A percentile compares a stretch with the other conserved stretches of the same genome.
Conservation (phyloP, 768 basidiomycete species). For the Mycena leptocephala region DNA sequence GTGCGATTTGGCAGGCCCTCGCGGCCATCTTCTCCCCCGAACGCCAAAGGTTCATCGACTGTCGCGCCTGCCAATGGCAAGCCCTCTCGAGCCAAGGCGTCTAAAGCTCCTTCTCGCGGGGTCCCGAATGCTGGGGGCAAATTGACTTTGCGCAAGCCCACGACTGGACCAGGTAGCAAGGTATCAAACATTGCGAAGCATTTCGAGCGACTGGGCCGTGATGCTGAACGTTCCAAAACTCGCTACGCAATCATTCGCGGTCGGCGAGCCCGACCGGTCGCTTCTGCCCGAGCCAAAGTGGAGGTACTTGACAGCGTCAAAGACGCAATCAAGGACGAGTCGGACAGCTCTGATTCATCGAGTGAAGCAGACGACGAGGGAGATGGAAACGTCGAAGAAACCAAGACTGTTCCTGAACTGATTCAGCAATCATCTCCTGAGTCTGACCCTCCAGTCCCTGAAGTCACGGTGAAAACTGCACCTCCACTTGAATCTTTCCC, state of each 20-base stretch:
- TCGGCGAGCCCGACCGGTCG: slow-evolving; percentile 91
- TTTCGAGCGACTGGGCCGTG: slow-evolving; percentile 88
- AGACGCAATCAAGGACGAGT: slow-evolving; percentile 91
- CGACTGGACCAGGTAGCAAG: slow-evolving; percentile 70
- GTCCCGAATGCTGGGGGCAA: slow-evolving; percentile 61
- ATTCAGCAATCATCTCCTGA: slow-evolving; percentile 47
- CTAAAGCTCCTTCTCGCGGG: slow-evolving; percentile 61
- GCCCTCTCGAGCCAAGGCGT: slow-evolving; percentile 51
- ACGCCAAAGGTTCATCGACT: slow-evolving; percentile 42
- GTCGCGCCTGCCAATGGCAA: slow-evolving; percentile 49
- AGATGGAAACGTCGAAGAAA: slow-evolving; percentile 64
- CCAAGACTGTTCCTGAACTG: slow-evolving; percentile 42
- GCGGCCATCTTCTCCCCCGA: slow-evolving; percentile 49
- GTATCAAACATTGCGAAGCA: slow-evolving; percentile 93
- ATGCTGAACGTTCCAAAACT: slow-evolving; percentile 81
- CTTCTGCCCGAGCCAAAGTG: slow-evolving; percentile 89
- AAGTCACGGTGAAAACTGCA: slow-evolving; percentile 43
- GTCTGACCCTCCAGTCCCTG: slow-evolving; percentile 41
- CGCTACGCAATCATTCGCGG: slow-evolving; percentile 91
- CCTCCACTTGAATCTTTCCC: slow-evolving; percentile 37
- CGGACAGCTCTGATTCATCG: slow-evolving; percentile 79
- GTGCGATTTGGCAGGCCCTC: slow-evolving; percentile 62
- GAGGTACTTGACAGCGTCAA: slow-evolving; percentile 92
- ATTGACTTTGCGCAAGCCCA: slow-evolving; percentile 69
- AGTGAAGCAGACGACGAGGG: slow-evolving; percentile 73